Base-by-base conservation (phyloP, 257 asterid genomes). In the Salvia hispanica region DNA sequence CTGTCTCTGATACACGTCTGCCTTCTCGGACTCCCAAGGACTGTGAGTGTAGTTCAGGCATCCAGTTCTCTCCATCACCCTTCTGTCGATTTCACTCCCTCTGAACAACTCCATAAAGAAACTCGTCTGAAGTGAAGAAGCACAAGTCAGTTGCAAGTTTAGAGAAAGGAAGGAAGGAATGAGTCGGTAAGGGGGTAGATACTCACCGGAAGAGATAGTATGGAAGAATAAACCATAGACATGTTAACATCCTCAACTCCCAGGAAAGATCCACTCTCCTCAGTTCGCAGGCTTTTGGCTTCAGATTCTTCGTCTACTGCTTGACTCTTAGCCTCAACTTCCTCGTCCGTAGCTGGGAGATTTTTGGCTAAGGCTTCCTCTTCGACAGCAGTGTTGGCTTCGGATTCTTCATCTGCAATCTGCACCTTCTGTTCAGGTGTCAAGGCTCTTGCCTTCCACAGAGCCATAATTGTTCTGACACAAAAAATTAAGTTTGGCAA, bases 341-440 rank as follows among this genome's bases (percentile, higher is more conserved):
- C 96, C 74, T 84, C 96, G 70, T 84, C 91, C 2, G 84, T 37
- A 16, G 72, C 78, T 60, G 60, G 83, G 70, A 78, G 74, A 75
- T 66, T 77, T 77, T 80, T 86, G 72, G 47, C 84, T 12, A 85
- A 16, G 51, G 87, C 53, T 40, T 88, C 96, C 78, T 88, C 97
- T 77, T 87, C 99, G 43, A 81, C 69, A 34, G 81, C 83, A 55
- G 63, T 78, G 76, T 71, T 88, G 16, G 81, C 86, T 77, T 88
- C 86, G 25, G 92, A 71, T 80, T 86, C 93, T 70, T 87, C 92
- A 71, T 91, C 99, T 66, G 85, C 84, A 57, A 94, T 83, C 78
- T 76, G 94, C 40, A 83, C 96, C 88, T 91, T 94, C 82, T 94
- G 96, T 81, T 88, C 99, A 7, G 95, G 99, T 60, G 88, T 91